phyloP scores from a whole-genome alignment of 306 rosid genomes.

The Inga leiocalycina region DNA sequence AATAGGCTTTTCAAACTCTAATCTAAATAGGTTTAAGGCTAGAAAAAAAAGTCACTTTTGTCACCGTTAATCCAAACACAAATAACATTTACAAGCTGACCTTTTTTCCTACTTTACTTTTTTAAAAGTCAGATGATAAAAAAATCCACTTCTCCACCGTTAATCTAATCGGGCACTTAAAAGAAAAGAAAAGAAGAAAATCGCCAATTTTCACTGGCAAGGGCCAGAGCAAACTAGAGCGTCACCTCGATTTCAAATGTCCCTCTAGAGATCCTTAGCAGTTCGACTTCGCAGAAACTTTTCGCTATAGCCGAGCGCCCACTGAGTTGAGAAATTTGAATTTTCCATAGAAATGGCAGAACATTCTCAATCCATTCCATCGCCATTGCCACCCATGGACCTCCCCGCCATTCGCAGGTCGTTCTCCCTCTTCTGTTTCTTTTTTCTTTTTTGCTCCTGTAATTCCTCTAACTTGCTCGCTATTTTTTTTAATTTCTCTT shows the following conservation, averaged over 20 bases:
- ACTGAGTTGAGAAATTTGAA: neutral
- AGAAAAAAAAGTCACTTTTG: too few species aligned
- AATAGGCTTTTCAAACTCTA: too few species aligned
- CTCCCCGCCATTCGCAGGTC: constrained; percentile 54
- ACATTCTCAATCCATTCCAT: constrained; percentile 40
- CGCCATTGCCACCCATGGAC: constrained; percentile 29
- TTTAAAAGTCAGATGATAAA: too few species aligned
- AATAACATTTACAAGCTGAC: too few species aligned
- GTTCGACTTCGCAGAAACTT: neutral
- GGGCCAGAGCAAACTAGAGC: neutral
- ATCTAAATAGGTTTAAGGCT: too few species aligned
- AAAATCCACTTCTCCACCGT: too few species aligned
- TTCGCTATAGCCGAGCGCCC: neutral
- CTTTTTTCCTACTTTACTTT: too few species aligned
- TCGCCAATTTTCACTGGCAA: neutral
- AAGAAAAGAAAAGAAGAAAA: neutral
- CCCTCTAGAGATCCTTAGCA: neutral
- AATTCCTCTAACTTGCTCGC: constrained; percentile 1
- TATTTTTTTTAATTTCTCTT: neutral
- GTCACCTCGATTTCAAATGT: neutral
- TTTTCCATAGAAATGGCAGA: constrained; percentile 2
- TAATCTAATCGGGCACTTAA: too few species aligned
- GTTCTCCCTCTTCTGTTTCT: constrained; percentile 14
- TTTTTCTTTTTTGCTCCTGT: neutral
- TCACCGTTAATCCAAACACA: too few species aligned